phyloP scores from a whole-genome alignment of 129 eudicot genomes.

The Helianthus tuberosus region DNA sequence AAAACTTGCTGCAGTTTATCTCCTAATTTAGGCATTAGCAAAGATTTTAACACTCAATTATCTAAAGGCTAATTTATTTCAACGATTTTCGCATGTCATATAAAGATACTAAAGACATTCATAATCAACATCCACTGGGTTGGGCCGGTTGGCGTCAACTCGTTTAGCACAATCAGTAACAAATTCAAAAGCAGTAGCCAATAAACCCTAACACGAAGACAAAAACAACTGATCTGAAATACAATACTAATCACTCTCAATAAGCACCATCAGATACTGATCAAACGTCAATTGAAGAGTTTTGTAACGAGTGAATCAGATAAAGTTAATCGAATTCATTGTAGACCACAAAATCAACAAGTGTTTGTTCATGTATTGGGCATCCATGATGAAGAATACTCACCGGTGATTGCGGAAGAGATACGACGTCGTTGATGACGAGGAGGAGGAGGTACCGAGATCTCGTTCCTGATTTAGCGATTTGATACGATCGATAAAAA shows the following conservation, averaged over 20 bases:
- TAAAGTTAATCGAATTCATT: not conserved
- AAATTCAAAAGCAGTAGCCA: not conserved
- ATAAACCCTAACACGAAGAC: conserved; percentile 27
- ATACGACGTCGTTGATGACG: not conserved
- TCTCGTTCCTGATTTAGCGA: not conserved
- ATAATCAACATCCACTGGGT: no score
- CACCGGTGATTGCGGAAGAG: conserved; percentile 4
- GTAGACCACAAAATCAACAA: not conserved
- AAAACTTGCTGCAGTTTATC: no score
- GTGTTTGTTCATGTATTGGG: not conserved
- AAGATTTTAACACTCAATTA: no score
- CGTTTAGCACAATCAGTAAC: not conserved
- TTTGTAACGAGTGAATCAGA: not conserved
- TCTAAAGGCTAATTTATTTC: no score
- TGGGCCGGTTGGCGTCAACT: no score
- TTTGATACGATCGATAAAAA: not conserved
- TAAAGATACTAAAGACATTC: no score
- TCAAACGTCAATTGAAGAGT: conserved; percentile 2
- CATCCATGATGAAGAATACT: conserved; percentile 8
- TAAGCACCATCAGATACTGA: not conserved
- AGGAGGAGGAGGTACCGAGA: not conserved
- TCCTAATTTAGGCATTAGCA: no score
- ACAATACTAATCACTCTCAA: not conserved
- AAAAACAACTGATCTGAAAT: conserved; percentile 10
- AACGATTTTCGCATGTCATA: no score